Base-by-base conservation (phyloP, 345 rosid species). In the Euphorbia pulcherrima region DNA sequence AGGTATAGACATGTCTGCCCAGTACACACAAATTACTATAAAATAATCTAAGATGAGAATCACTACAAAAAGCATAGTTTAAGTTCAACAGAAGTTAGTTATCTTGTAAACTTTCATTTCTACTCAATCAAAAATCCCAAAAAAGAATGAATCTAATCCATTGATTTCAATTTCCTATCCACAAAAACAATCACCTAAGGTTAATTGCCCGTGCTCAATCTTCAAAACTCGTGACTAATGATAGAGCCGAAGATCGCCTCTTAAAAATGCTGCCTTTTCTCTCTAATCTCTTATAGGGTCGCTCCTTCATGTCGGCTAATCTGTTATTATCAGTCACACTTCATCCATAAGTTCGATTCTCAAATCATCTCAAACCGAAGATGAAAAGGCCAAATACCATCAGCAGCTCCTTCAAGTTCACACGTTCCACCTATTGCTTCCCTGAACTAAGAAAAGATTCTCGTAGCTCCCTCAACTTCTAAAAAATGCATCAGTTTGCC, bases 251-350 rank as follows among this genome's bases (percentile, higher is more conserved):
- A 47, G 58, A 33, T 51, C 20, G 12, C n/a, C n/a, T n/a, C n/a
- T n/a, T 39, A 24, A 20, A n/a, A 61, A 65, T n/a, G 52, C 60
- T 48, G 26, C 21, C 20, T 37, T 60, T 14, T 55, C 46, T 47
- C 24, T 65, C 52, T 33, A 60, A 72, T 29, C 18, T 69, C 53
- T 48, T 85, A n/a, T 78, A 84, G 58, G 79, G 85, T 74, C 72
- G 82, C 60, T 83, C 90, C 82, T 83, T 90, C 62, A 54, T 44
- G 57, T 86, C 90, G 28, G 86, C 84, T 78, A 78, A 78, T 79
- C 90, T 85, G 90, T 72, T 69, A 77, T n/a, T n/a, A 7, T 64
- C 12, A 39, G 59, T 68, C 72, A 61, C 58, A 29, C 54, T 47
- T 64, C 28, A 68, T 48, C 48, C 60, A 60, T 73, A 37, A 69